Base-by-base conservation (phyloP, 129 eudicot genomes). In the Saussurea involucrata region DNA sequence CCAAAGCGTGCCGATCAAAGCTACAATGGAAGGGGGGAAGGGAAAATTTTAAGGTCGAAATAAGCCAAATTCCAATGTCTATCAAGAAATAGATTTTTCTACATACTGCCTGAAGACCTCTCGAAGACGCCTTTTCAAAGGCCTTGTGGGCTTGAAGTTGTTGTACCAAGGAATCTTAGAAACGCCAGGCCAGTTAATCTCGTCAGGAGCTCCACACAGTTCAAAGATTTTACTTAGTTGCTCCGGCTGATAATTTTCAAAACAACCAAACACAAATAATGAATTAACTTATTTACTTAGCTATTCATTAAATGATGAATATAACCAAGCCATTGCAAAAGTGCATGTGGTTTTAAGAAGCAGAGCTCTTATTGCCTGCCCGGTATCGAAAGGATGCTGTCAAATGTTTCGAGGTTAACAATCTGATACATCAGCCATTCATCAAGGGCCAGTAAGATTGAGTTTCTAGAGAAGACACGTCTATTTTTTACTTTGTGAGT, bases 131-230 rank as follows among this genome's bases (percentile, higher is more conserved):
- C 90, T 92, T 77, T 92, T 89, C 88, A 89, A 83, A 40, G 85
- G 92, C 44, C 97, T 86, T 27, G 87, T 63, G 22, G 99, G 99
- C 82, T 92, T 95, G 79, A 91, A 92, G 78, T 92, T 95, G 89
- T 78, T 92, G 82, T 95, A 95, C 99, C 99, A 92, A 24, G 92
- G 94, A 66, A 85, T 77, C 77, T 81, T 95, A 69, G 99, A 86
- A 69, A 95, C 99, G 33, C 97, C 97, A 74, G 99, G 99, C 97
- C 99, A 95, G 53, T 79, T 88, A 33, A 69, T 75, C 86, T 95
- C 99, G 77, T 95, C 97, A 44, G 97, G 99, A 33, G 92, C 81
- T 64, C 99, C 96, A 89, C 99, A 95, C 68, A 95, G 94, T 83
- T 95, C 97, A 66, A 78, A 95, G 69, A 95, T 92, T 83, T 90